Evolutionary conservation across 140 eudicot genomes (phyloP).

Genomic region (Ambrosia hybrid): DNA sequence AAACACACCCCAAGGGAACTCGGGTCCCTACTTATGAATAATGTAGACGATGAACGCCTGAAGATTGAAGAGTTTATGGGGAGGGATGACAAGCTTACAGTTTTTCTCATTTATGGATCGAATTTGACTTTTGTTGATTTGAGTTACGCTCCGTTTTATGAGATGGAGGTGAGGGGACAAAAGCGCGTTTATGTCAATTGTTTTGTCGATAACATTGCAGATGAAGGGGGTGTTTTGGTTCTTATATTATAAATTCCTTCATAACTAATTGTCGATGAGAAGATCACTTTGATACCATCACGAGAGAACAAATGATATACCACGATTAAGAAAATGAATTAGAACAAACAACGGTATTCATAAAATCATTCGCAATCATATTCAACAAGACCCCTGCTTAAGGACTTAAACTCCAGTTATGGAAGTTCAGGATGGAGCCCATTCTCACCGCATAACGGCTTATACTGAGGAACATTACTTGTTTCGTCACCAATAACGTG

Average conservation of each 20-base stretch:
- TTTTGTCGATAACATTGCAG: constrained; percentile 59
- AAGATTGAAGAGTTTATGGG: constrained; percentile 46
- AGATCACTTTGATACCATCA: too few relatives aligned
- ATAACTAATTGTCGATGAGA: too few relatives aligned
- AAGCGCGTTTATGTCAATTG: constrained; percentile 50
- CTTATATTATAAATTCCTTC: constrained; percentile 13
- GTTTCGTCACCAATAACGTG: neutral
- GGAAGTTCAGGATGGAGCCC: too few relatives aligned
- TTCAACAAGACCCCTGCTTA: too few relatives aligned
- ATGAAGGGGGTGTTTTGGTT: constrained; percentile 69
- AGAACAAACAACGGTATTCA: too few relatives aligned
- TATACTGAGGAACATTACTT: too few relatives aligned
- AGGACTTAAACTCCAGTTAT: too few relatives aligned
- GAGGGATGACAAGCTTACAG: constrained; percentile 34
- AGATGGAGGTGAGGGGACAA: constrained; percentile 45
- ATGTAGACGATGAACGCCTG: constrained; percentile 33
- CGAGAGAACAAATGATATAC: too few relatives aligned
- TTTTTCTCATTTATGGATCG: constrained; percentile 56
- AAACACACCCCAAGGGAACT: constrained; percentile 35
- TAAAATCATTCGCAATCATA: too few relatives aligned
- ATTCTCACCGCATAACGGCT: too few relatives aligned
- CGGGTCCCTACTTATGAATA: constrained; percentile 38
- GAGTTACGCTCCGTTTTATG: constrained; percentile 50
- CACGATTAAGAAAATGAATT: too few relatives aligned
- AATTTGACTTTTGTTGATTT: constrained; percentile 63